Percentiles rank a stretch among this genome's conserved stretches.
Conservation (phyloP, 2,329 filamentous ascomycete genomes). For the Aspergillus glaucus region DNA sequence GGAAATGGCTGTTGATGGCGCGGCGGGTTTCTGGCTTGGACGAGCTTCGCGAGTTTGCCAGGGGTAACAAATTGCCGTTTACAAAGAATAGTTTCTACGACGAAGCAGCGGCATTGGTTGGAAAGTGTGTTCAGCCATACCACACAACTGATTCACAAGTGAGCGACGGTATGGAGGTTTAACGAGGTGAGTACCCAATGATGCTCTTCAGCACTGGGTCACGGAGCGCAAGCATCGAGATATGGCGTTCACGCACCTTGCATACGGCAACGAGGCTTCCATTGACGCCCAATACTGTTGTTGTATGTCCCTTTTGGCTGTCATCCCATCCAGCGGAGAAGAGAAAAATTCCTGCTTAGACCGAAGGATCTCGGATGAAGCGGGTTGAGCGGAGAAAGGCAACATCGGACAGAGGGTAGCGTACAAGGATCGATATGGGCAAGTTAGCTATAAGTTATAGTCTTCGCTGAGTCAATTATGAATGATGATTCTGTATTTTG, state of each 20-base stretch:
- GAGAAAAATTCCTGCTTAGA: neutral
- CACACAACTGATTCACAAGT: neutral
- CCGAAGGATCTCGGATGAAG: neutral
- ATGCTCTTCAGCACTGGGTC: conserved; percentile 11
- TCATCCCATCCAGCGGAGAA: conserved; percentile 12
- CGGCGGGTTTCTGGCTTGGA: conserved; percentile 1
- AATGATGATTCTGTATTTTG: too few species aligned
- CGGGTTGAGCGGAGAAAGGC: too few species aligned
- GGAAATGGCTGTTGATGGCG: conserved; percentile 4
- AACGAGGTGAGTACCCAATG: neutral
- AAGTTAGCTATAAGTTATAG: too few species aligned
- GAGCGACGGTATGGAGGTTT: neutral
- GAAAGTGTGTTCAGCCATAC: neutral
- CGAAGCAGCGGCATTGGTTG: neutral
- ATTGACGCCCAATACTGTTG: conserved; percentile 15
- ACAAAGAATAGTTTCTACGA: neutral
- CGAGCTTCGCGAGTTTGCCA: neutral
- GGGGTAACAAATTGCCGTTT: neutral
- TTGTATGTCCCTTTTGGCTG: conserved; percentile 17
- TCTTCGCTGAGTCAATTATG: too few species aligned
- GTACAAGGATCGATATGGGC: too few species aligned
- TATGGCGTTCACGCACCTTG: conserved; percentile 13
- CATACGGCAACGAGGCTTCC: conserved; percentile 17
- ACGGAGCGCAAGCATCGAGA: conserved; percentile 11
- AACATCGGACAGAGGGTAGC: too few species aligned